Conservation (phyloP, 257 asterid species). For the Solanum sitiens region DNA sequence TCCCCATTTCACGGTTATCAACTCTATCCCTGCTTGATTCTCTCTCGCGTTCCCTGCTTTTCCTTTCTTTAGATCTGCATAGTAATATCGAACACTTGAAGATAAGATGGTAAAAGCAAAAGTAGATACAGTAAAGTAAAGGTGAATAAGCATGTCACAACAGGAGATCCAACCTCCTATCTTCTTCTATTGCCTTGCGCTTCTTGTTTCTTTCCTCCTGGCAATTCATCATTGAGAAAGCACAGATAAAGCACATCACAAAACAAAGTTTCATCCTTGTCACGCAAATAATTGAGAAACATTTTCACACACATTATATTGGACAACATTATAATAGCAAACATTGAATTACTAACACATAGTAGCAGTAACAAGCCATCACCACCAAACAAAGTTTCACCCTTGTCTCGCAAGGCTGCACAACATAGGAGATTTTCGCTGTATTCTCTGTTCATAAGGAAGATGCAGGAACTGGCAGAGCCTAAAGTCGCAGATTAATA, state of each 20-base stretch:
- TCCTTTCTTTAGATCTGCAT: conserved; percentile 63
- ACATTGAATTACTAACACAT: neutral
- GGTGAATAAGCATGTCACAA: neutral
- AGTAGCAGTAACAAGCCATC: neutral
- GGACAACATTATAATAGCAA: neutral
- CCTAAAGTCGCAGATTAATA: neutral
- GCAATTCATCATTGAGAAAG: conserved; percentile 14
- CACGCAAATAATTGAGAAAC: neutral
- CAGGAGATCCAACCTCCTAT: conserved; percentile 35
- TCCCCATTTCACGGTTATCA: conserved; percentile 47
- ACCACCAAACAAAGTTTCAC: neutral
- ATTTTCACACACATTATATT: neutral
- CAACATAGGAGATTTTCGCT: neutral
- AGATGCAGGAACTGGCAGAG: neutral
- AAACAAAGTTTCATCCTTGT: neutral
- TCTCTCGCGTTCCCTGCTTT: conserved; percentile 54
- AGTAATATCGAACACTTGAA: neutral
- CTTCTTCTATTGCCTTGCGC: conserved; percentile 72
- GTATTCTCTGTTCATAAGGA: neutral
- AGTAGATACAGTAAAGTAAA: neutral
- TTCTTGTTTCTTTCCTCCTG: conserved; percentile 87
- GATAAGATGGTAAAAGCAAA: neutral
- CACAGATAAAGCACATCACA: conserved; percentile 2
- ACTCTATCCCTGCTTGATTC: conserved; percentile 66
- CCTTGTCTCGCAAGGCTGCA: neutral